A percentile compares a stretch with the other conserved stretches of the same genome.
These are phyloP conservation scores for Blastobotrys americana DNA, from an alignment of 805 yeast species.

Conservation along the genomic window DNA sequence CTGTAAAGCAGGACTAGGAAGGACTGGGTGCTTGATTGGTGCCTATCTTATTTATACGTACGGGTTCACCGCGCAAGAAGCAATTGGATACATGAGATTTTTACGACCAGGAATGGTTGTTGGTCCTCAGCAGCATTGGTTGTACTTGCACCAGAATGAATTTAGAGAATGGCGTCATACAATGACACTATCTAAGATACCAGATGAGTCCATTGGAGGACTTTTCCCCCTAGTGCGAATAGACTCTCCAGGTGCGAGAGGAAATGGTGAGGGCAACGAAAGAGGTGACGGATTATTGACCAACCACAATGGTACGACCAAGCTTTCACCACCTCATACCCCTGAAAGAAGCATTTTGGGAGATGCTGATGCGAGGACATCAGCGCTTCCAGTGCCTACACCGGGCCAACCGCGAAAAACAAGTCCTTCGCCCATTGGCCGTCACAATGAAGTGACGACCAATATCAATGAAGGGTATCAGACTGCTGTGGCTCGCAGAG, in stretches of 20 bases:
- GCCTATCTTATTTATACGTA: slow-evolving; percentile 94
- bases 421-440: slow-evolving; percentile 17
- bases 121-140: slow-evolving; percentile 99
- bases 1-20: slow-evolving; percentile 95
- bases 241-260: slow-evolving; percentile 17
- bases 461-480: slow-evolving; percentile 2
- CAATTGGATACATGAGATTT: slow-evolving; percentile 94
- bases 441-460: not conserved
- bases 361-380: slow-evolving; percentile 54
- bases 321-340: slow-evolving; percentile 47
- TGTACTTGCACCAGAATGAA: slow-evolving; percentile 90
- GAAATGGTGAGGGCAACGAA: not conserved
- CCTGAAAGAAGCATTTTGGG: slow-evolving; percentile 73
- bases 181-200: slow-evolving; percentile 65
- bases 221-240: slow-evolving; percentile 30
- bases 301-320: slow-evolving; percentile 1
- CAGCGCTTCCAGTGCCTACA: slow-evolving; percentile 82
- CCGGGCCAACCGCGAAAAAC: slow-evolving; percentile 94
- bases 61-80: slow-evolving; percentile 95
- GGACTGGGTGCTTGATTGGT: slow-evolving; percentile 97
- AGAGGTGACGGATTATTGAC: not conserved
- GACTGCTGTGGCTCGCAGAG: not conserved
- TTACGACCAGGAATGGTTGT: slow-evolving; percentile 99
- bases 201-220: slow-evolving; percentile 39
- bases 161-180: slow-evolving; percentile 95